A percentile compares a stretch with the other conserved stretches of the same genome.
Evolutionary conservation across 495 filamentous ascomycete genomes (phyloP).

Genomic region (Xylaria longipes): DNA sequence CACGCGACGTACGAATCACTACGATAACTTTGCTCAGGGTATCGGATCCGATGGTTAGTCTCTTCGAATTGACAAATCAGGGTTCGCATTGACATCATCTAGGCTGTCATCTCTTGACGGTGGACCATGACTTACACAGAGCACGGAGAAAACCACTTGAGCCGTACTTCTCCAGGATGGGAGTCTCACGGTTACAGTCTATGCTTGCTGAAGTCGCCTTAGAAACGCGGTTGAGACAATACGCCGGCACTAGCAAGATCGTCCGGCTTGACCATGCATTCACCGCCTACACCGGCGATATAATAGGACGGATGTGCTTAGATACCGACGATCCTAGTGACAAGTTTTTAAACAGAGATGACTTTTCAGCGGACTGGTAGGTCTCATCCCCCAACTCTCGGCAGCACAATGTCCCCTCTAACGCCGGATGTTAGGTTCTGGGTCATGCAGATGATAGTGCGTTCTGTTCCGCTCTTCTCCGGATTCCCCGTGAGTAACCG

Average conservation of each 20-base stretch:
- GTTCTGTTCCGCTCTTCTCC: constrained; percentile 31
- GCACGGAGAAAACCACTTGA: constrained; percentile 31
- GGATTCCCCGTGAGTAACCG: too few relatives aligned
- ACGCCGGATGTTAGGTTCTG: constrained; percentile 1
- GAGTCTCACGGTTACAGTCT: constrained; percentile 29
- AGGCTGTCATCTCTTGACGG: constrained; percentile 26
- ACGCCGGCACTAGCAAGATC: constrained; percentile 25
- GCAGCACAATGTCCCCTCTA: not conserved
- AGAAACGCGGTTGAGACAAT: constrained; percentile 14
- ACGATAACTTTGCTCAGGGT: constrained; percentile 16
- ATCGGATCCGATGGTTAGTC: constrained; percentile 18
- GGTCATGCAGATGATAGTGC: constrained; percentile 27
- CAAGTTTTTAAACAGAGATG: constrained; percentile 24
- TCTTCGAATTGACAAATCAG: not conserved
- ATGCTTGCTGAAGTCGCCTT: constrained; percentile 25
- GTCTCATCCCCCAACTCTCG: constrained; percentile 3
- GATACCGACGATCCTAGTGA: constrained; percentile 28
- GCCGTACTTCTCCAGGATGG: constrained; percentile 31
- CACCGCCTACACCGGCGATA: constrained; percentile 35
- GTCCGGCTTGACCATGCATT: constrained; percentile 42
- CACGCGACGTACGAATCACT: constrained; percentile 23
- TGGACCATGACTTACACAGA: constrained; percentile 32
- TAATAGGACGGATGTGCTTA: constrained; percentile 27
- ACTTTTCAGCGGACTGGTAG: constrained; percentile 19
- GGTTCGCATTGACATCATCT: not conserved